Base-by-base conservation (phyloP, 306 rosid species). In the Glycine tomentella region DNA sequence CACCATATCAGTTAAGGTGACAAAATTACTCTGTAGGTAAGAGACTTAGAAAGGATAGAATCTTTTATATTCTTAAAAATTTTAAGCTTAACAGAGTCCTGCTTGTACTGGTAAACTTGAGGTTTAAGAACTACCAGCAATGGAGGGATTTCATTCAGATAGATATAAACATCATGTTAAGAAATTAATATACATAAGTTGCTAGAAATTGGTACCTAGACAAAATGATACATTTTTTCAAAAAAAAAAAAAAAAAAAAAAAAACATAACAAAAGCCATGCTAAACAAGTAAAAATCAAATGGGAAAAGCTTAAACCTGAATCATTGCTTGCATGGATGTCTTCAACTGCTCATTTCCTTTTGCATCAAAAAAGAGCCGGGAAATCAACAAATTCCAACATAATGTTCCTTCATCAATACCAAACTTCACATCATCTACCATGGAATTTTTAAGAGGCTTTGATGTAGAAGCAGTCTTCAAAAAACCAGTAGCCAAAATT, bases 321-420 rank as follows among this genome's bases (percentile, higher is more conserved):
- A 95, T 87, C 84, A 89, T 90, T 79, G 76, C 87, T 82, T 82
- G 92, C 20, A 95, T 5, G 69, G 90, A 88, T 80, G 76, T 89
- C 84, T 86, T 93, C 76, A 93, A 78, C 74, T 78, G 86, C 42
- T 68, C 58, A 63, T 86, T 93, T 76, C 79, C 89, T 85, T 84
- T 93, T 82, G 81, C 89, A 80, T 95, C 99, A 86, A 91, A 95
- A 89, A 95, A 95, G 76, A 93, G 87, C 49, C 99, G 90, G 13
- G 97, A 90, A 72, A 95, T 84, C 80, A 95, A 82, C 87, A 95
- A 85, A 86, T 93, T 95, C 97, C 87, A 91, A 71, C 92, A 90
- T 51, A 93, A 86, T 50, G 98, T 86, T 71, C 94, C 98, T 80
- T 93, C 99, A 80, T 95, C 96, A 77, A 85, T 82, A 55, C 89